These are phyloP conservation scores for Helicostylum pulchrum DNA, from an alignment of 192 early-diverging fungal species.

Conservation along the genomic window DNA sequence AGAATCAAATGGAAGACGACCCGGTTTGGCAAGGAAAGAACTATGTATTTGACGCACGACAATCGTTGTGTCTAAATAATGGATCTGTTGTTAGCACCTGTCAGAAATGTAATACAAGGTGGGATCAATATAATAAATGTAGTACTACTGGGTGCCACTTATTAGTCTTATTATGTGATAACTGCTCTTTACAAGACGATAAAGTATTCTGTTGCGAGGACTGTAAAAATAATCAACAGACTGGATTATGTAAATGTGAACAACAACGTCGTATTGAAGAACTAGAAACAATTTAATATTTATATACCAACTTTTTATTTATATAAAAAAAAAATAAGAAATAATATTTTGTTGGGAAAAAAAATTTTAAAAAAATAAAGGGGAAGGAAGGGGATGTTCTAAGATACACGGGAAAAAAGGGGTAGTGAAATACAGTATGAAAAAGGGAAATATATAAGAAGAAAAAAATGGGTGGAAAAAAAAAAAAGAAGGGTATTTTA, in stretches of 20 bases:
- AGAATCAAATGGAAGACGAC: slow-evolving; percentile 31
- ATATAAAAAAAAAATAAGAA: not conserved
- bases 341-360: not conserved
- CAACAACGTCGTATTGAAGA: slow-evolving; percentile 15
- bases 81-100: slow-evolving; percentile 36
- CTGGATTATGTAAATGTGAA: slow-evolving; percentile 26
- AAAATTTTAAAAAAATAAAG: not conserved
- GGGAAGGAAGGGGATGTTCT: not conserved
- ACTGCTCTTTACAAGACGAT: slow-evolving; percentile 9
- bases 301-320: slow-evolving; percentile 4
- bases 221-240: slow-evolving; percentile 18
- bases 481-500: not conserved
- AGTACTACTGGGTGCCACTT: slow-evolving; percentile 45
- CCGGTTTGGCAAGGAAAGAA: slow-evolving; percentile 62
- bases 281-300: slow-evolving; percentile 3
- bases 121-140: slow-evolving; percentile 54
- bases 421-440: not conserved
- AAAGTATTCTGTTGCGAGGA: slow-evolving; percentile 40
- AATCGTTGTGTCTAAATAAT: slow-evolving; percentile 39
- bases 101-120: slow-evolving; percentile 33
- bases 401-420: not conserved
- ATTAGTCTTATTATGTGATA: slow-evolving; percentile 46
- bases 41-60: slow-evolving; percentile 73
- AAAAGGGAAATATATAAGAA: not conserved
- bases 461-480: not conserved